Conservation (phyloP, 176 grass and related monocot species). For the Hordeum marinum region DNA sequence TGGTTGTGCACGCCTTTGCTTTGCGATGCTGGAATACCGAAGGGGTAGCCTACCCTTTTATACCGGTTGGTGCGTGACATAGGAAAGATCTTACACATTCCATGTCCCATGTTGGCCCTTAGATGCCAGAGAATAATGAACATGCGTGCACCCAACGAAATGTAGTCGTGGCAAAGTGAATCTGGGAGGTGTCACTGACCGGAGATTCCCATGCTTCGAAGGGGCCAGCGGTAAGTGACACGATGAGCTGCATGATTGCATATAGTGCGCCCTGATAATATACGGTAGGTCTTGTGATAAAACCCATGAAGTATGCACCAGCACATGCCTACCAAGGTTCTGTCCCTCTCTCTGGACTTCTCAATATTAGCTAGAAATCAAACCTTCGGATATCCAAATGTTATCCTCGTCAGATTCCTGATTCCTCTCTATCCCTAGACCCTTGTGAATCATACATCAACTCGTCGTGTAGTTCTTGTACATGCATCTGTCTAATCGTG, state of each 20-base stretch:
- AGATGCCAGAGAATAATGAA: constrained; percentile 16
- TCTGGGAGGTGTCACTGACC: background rate
- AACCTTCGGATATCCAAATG: background rate
- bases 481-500: no score
- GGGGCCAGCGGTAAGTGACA: no score
- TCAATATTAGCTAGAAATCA: background rate
- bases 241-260: background rate
- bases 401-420: constrained; percentile 15
- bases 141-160: constrained; percentile 9
- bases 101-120: background rate
- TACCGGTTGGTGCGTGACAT: background rate
- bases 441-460: background rate
- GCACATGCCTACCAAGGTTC: background rate
- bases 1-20: background rate
- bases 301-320: no score
- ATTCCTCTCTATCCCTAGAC: constrained; percentile 46
- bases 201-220: background rate
- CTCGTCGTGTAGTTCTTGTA: background rate
- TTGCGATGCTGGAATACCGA: background rate
- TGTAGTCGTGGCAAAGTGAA: background rate
- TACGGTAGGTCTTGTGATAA: background rate
- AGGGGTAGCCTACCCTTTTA: constrained; percentile 7
- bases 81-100: no score
- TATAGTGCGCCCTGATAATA: background rate
- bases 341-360: background rate